Evolutionary conservation across 768 basidiomycete species (phyloP).

Genomic region (Agrocybe praecox): DNA sequence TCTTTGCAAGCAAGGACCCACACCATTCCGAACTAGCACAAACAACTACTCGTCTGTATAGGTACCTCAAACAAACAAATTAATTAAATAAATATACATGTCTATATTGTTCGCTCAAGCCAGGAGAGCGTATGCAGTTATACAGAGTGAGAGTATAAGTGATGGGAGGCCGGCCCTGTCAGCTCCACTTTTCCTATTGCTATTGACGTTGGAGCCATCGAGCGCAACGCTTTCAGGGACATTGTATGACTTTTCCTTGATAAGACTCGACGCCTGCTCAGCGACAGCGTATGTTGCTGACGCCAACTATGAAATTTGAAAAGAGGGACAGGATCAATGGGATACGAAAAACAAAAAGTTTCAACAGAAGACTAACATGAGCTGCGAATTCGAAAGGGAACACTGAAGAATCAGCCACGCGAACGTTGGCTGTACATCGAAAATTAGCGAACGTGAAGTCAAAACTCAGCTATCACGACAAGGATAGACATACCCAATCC

Average conservation of each 20-base stretch:
- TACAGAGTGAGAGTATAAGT: not conserved
- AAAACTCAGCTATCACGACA: too few relatives aligned
- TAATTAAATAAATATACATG: too few relatives aligned
- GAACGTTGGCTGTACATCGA: constrained; percentile 43
- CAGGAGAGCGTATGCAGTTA: not conserved
- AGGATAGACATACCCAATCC: constrained; percentile 25
- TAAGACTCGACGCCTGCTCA: constrained; percentile 26
- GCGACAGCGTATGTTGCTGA: constrained; percentile 30
- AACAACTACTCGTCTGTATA: too few relatives aligned
- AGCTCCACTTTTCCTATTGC: not conserved
- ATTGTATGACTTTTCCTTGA: constrained; percentile 18
- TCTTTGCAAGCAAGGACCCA: too few relatives aligned
- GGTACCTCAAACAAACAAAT: too few relatives aligned
- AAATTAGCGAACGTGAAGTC: too few relatives aligned
- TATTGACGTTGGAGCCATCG: not conserved
- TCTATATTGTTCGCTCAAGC: not conserved
- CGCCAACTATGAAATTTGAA: constrained; percentile 18
- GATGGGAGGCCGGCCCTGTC: not conserved
- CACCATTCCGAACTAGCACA: too few relatives aligned
- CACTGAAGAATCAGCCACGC: constrained; percentile 58
- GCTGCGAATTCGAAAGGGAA: constrained; percentile 48
- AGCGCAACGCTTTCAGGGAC: constrained; percentile 2
- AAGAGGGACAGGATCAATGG: not conserved
- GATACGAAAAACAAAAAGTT: not conserved
- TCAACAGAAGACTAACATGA: constrained; percentile 22